Evolutionary conservation across 2,329 filamentous ascomycete species (phyloP).

Genomic region (Clathrospora elynae): DNA sequence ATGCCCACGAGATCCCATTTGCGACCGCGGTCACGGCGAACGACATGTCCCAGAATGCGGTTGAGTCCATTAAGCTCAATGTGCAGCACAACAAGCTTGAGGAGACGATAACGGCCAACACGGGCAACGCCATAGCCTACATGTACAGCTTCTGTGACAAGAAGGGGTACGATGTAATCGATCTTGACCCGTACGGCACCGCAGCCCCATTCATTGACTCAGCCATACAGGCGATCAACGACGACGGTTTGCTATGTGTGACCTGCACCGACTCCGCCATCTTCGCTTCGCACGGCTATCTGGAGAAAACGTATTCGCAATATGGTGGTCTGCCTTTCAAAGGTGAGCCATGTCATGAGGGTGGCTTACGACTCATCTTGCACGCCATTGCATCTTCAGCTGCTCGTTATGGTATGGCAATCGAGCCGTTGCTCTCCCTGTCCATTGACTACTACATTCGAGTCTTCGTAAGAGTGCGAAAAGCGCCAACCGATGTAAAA

Average conservation of each 20-base stretch:
- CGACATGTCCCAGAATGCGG: slow-evolving; percentile 78
- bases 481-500: slow-evolving; percentile 84
- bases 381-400: slow-evolving; percentile 80
- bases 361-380: slow-evolving; percentile 82
- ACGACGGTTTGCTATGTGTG: slow-evolving; percentile 89
- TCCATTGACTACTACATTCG: slow-evolving; percentile 96
- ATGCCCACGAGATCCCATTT: slow-evolving; percentile 88
- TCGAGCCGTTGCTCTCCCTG: slow-evolving; percentile 88
- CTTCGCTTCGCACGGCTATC: slow-evolving; percentile 91
- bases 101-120: slow-evolving; percentile 71
- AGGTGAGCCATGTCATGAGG: slow-evolving; percentile 85
- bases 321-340: slow-evolving; percentile 91
- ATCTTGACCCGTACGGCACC: slow-evolving; percentile 94
- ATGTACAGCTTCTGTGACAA: slow-evolving; percentile 78
- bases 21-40: slow-evolving; percentile 84
- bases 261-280: slow-evolving; percentile 97
- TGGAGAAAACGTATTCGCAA: slow-evolving; percentile 90
- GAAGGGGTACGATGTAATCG: slow-evolving; percentile 82
- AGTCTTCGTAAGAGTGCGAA: slow-evolving; percentile 81
- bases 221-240: slow-evolving; percentile 82
- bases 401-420: slow-evolving; percentile 81
- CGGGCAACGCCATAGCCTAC: slow-evolving; percentile 83
- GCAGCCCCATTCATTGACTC: slow-evolving; percentile 91
- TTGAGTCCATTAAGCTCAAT: slow-evolving; percentile 81
- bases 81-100: slow-evolving; percentile 79